phyloP scores from a whole-genome alignment of 805 yeast species.

The Starmerella roubikii region DNA sequence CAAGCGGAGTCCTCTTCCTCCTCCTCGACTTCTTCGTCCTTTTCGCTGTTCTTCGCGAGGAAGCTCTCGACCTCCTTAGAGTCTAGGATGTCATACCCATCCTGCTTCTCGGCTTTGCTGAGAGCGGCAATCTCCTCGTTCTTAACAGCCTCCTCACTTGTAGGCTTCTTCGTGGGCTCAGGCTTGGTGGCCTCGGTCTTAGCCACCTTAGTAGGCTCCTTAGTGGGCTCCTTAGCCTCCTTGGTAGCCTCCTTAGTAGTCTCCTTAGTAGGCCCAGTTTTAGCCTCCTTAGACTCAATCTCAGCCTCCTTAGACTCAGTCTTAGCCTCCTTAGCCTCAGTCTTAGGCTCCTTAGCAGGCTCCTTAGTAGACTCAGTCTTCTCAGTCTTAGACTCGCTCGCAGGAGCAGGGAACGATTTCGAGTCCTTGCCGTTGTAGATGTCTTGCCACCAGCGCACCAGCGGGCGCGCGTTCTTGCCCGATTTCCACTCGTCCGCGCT shows the following conservation, averaged over 20 bases:
- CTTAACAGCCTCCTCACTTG: not conserved
- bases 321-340: constrained; percentile 1
- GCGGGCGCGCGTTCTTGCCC: constrained; percentile 72
- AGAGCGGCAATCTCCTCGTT: constrained; percentile 20
- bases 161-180: not conserved
- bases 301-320: constrained; percentile 1
- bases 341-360: constrained; percentile 2
- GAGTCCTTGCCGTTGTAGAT: constrained; percentile 65
- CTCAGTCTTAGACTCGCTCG: too few relatives aligned
- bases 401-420: constrained; percentile 21
- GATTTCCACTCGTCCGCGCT: constrained; percentile 63
- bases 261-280: not conserved
- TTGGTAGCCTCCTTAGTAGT: constrained; percentile 21
- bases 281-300: constrained; percentile 17
- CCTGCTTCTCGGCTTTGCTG: constrained; percentile 30
- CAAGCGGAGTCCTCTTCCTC: constrained; percentile 22
- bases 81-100: constrained; percentile 37
- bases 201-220: constrained; percentile 15
- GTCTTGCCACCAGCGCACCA: constrained; percentile 59
- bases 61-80: constrained; percentile 36
- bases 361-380: not conserved
- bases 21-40: constrained; percentile 30
- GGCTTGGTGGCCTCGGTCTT: constrained; percentile 15
- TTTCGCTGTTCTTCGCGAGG: constrained; percentile 37
- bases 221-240: constrained; percentile 25